Conservation (phyloP, 2,329 filamentous ascomycete genomes). For the Aureobasidium sp. region DNA sequence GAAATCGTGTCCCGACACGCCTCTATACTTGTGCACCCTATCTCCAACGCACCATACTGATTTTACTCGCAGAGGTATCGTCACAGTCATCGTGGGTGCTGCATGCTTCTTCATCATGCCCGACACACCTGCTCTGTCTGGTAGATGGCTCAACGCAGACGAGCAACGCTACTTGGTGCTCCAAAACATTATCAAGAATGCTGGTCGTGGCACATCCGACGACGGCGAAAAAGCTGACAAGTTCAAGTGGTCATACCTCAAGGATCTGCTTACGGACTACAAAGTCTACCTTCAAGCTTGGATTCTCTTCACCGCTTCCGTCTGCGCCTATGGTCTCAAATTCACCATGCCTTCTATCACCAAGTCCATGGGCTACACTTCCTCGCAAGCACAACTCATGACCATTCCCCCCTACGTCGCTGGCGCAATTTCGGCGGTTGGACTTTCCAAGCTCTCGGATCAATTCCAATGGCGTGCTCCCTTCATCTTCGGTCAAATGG, state of each 20-base stretch:
- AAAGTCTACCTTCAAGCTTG: constrained; percentile 23
- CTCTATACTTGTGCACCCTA: background rate
- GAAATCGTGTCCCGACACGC: background rate
- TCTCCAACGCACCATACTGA: background rate
- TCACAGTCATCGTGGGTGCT: constrained; percentile 48
- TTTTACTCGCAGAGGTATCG: constrained; percentile 31
- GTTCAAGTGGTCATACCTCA: constrained; percentile 23
- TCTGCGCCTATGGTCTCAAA: constrained; percentile 26
- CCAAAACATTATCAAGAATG: constrained; percentile 21
- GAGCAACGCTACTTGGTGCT: constrained; percentile 20
- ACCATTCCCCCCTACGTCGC: constrained; percentile 26
- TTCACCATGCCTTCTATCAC: constrained; percentile 15
- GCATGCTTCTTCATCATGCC: constrained; percentile 53
- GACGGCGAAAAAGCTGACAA: constrained; percentile 20
- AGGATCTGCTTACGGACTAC: constrained; percentile 22
- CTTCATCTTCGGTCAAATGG: constrained; percentile 38
- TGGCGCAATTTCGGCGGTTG: constrained; percentile 26
- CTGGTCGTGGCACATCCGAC: constrained; percentile 8
- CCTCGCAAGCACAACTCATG: constrained; percentile 22
- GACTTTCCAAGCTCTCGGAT: constrained; percentile 27
- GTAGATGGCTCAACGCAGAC: constrained; percentile 24
- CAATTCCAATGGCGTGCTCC: constrained; percentile 17
- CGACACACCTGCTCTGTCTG: constrained; percentile 25
- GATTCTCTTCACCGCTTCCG: constrained; percentile 23
- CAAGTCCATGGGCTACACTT: constrained; percentile 22